These are phyloP conservation scores for Macrotyloma uniflorum DNA, from an alignment of 306 rosid genomes.

Conservation along the genomic window DNA sequence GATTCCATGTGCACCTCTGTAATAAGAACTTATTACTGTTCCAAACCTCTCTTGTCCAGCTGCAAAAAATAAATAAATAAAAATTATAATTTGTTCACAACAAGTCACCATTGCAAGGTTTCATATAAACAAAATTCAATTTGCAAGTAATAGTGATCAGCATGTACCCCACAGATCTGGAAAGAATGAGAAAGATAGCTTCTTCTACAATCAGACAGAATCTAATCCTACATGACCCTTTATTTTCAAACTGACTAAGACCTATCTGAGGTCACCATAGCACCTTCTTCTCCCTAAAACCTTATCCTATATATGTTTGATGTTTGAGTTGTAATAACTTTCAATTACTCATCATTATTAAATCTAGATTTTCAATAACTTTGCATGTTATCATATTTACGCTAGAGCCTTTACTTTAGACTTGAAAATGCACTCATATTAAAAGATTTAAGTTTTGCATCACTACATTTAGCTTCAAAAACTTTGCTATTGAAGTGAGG, in stretches of 20 bases:
- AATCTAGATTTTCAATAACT: conserved; percentile 4
- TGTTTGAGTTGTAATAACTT: background rate
- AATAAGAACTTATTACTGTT: conserved; percentile 84
- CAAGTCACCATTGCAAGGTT: conserved; percentile 24
- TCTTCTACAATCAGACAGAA: background rate
- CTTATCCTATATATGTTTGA: background rate
- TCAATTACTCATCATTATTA: background rate
- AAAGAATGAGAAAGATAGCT: background rate
- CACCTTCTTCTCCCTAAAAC: background rate
- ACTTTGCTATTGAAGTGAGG: background rate
- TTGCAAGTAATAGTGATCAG: background rate
- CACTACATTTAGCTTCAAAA: conserved; percentile 4
- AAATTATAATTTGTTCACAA: background rate
- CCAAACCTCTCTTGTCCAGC: conserved; percentile 99
- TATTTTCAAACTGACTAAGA: no score
- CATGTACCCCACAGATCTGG: background rate
- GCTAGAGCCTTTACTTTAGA: background rate
- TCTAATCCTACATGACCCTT: background rate
- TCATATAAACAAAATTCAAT: conserved; percentile 13
- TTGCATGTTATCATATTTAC: background rate
- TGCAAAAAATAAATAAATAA: conserved; percentile 44
- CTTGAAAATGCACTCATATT: background rate
- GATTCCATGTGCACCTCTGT: conserved; percentile 97
- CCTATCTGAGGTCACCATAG: background rate
- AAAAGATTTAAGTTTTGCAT: background rate